phyloP scores from a whole-genome alignment of 768 basidiomycete genomes.

The Mycena rosella region DNA sequence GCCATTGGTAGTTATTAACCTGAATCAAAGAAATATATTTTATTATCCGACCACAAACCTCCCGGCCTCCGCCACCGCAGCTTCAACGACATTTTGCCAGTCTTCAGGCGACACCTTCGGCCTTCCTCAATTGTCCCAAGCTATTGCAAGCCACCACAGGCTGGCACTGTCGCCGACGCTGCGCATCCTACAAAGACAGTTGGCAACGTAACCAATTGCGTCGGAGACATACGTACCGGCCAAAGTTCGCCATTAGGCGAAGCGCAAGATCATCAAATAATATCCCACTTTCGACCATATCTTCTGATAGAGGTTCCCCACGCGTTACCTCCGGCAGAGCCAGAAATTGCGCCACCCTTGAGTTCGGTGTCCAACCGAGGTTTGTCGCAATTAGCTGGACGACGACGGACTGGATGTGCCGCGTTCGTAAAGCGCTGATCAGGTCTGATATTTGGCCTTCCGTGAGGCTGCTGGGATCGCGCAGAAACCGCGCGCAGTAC shows the following conservation, averaged over 20 bases:
- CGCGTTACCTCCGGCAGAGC: background rate
- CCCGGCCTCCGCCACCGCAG: too few species aligned
- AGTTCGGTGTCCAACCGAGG: background rate
- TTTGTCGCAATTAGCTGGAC: background rate
- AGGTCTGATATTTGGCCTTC: background rate
- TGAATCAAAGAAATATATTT: too few species aligned
- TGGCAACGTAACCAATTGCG: background rate
- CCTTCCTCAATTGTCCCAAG: too few species aligned
- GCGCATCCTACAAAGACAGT: background rate
- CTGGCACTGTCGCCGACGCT: too few species aligned
- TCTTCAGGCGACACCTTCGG: too few species aligned
- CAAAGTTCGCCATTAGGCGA: background rate
- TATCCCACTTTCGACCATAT: background rate
- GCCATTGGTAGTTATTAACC: background rate
- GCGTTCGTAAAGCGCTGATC: background rate
- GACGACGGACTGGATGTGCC: background rate
- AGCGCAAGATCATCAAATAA: background rate
- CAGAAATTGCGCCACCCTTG: background rate
- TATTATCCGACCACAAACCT: too few species aligned
- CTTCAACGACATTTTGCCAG: too few species aligned
- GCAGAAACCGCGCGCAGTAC: background rate
- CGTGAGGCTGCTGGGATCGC: background rate
- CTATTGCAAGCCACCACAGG: too few species aligned
- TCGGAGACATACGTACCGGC: conserved; percentile 6
- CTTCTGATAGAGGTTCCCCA: background rate